Evolutionary conservation across 2,329 filamentous ascomycete genomes (phyloP).

Genomic region (Conoideocrella luteorostrata): DNA sequence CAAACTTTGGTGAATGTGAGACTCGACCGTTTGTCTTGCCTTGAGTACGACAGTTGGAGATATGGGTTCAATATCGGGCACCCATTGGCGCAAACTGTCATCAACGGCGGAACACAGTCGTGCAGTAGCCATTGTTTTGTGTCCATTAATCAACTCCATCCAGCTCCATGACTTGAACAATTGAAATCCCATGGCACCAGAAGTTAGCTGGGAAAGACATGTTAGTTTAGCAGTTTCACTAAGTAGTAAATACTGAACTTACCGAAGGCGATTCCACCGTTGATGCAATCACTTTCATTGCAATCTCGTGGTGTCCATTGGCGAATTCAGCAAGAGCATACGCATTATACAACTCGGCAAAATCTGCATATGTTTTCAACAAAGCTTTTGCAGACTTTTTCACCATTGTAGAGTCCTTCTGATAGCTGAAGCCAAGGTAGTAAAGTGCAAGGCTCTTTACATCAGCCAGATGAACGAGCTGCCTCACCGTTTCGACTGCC

Average conservation of each 20-base stretch:
- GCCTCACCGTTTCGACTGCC: conserved; percentile 48
- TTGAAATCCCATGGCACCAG: conserved; percentile 20
- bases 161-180: conserved; percentile 62
- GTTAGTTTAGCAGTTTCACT: conserved; percentile 5
- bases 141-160: conserved; percentile 48
- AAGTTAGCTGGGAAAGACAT: conserved; percentile 11
- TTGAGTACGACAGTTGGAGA: conserved; percentile 43
- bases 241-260: conserved; percentile 11
- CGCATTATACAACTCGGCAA: conserved; percentile 66
- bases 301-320: conserved; percentile 49
- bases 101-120: conserved; percentile 36
- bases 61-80: conserved; percentile 13
- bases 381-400: conserved; percentile 68
- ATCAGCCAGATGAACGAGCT: conserved; percentile 43
- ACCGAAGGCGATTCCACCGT: conserved; percentile 42
- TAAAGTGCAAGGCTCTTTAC: conserved; percentile 53
- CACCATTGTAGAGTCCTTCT: conserved; percentile 45
- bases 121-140: conserved; percentile 26
- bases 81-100: conserved; percentile 14
- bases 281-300: conserved; percentile 59
- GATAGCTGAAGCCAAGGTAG: conserved; percentile 59
- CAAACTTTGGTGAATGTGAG: conserved; percentile 49
- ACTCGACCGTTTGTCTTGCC: conserved; percentile 44
- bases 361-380: conserved; percentile 60
- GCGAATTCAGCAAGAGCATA: conserved; percentile 68